phyloP scores from a whole-genome alignment of 352 stramenopile species.

The Nothophytophthora sp. region DNA sequence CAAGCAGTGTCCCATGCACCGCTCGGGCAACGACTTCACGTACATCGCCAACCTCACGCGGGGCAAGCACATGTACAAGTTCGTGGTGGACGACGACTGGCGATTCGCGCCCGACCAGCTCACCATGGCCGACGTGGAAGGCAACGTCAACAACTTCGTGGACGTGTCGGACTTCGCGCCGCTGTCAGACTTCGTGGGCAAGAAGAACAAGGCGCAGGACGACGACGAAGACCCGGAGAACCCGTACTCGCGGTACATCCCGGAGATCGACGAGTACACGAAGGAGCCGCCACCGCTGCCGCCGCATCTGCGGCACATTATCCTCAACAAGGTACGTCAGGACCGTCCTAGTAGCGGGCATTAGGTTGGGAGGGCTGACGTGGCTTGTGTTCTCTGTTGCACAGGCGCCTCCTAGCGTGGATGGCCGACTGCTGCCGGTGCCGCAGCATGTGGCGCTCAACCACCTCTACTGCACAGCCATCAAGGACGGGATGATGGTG shows the following conservation, averaged over 20 bases:
- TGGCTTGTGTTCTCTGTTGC: slow-evolving; percentile 13
- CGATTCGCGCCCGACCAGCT: slow-evolving; percentile 93
- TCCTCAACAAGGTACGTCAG: slow-evolving; percentile 96
- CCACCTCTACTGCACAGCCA: slow-evolving; percentile 99
- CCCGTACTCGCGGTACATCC: slow-evolving; percentile 95
- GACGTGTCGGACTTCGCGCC: slow-evolving; percentile 98
- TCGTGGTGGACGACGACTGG: slow-evolving; percentile 99
- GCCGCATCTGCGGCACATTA: slow-evolving; percentile 99
- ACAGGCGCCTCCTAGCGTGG: slow-evolving; percentile 92
- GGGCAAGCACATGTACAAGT: slow-evolving; percentile 99
- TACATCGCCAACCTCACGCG: slow-evolving; percentile 98
- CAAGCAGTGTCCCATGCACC: slow-evolving; percentile 99
- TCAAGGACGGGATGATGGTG: slow-evolving; percentile 99
- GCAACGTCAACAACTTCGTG: slow-evolving; percentile 99
- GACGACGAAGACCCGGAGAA: slow-evolving; percentile 89
- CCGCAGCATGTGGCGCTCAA: slow-evolving; percentile 99
- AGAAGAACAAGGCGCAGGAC: slow-evolving; percentile 34
- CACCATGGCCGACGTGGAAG: slow-evolving; percentile 98
- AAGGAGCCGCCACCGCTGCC: slow-evolving; percentile 99
- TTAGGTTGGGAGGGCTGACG: slow-evolving; percentile 1
- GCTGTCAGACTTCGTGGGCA: slow-evolving; percentile 71
- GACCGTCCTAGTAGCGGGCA: background rate
- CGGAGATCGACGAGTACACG: slow-evolving; percentile 99
- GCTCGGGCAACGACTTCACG: slow-evolving; percentile 99
- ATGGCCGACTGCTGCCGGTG: slow-evolving; percentile 95